Conservation (phyloP, 2,329 filamentous ascomycete genomes). For the Chaetomium sp. region DNA sequence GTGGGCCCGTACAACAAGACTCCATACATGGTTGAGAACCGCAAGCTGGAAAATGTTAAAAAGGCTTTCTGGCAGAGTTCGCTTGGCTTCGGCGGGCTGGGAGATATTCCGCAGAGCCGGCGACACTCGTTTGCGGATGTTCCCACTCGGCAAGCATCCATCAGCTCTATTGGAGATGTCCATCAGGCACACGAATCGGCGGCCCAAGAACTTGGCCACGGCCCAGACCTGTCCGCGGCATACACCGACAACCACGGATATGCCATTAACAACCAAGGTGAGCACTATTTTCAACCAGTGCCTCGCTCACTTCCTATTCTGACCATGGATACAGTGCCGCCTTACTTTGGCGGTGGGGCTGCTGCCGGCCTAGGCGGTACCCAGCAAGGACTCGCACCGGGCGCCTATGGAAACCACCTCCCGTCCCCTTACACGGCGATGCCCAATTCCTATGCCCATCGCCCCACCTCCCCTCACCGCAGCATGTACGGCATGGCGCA, state of each 20-base stretch:
- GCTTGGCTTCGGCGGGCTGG: conserved; percentile 55
- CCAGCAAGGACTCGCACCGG: conserved; percentile 33
- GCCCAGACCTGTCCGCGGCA: conserved; percentile 36
- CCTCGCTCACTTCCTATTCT: conserved; percentile 11
- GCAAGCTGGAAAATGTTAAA: conserved; percentile 59
- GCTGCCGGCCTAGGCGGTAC: conserved; percentile 25
- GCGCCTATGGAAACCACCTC: conserved; percentile 38
- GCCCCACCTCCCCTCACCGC: conserved; percentile 55
- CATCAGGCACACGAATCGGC: conserved; percentile 41
- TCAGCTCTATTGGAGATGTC: conserved; percentile 53
- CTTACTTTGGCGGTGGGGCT: conserved; percentile 32
- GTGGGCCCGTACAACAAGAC: conserved; percentile 38
- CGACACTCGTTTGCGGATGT: conserved; percentile 74
- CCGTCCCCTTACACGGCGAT: conserved; percentile 42
- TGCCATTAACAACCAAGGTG: conserved; percentile 32
- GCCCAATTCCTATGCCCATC: conserved; percentile 39
- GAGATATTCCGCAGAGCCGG: conserved; percentile 64
- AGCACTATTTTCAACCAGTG: conserved; percentile 17
- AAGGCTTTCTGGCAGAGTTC: conserved; percentile 67
- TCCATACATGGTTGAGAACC: conserved; percentile 49
- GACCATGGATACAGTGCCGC: conserved; percentile 24
- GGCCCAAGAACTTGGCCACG: conserved; percentile 37
- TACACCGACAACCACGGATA: conserved; percentile 33
- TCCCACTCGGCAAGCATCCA: conserved; percentile 57
- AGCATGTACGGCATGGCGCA: conserved; percentile 55